Evolutionary conservation across 768 basidiomycete species (phyloP).

Genomic region (Tephrocybe sp.): DNA sequence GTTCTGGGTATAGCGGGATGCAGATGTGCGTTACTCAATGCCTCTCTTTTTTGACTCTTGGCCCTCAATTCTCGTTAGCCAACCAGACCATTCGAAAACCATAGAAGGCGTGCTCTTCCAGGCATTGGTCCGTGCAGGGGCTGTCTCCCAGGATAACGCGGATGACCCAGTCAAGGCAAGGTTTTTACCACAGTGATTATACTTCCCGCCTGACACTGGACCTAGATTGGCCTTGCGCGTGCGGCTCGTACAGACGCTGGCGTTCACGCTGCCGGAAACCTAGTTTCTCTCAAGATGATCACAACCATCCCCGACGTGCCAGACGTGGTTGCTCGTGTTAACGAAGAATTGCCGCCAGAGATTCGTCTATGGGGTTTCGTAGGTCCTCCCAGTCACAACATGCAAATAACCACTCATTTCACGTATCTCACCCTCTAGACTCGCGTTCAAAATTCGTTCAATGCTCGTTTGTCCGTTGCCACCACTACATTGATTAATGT

Average conservation of each 20-base stretch:
- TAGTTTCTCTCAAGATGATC: slow-evolving; percentile 92
- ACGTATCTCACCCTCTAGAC: slow-evolving; percentile 40
- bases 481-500: too few species aligned
- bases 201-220: neutral
- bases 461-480: slow-evolving; percentile 62
- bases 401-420: neutral
- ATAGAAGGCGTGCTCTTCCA: slow-evolving; percentile 91
- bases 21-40: slow-evolving; percentile 72
- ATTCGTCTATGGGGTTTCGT: slow-evolving; percentile 93
- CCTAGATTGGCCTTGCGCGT: slow-evolving; percentile 77
- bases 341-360: slow-evolving; percentile 85
- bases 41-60: neutral
- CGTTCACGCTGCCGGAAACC: slow-evolving; percentile 94
- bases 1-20: slow-evolving; percentile 92
- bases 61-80: slow-evolving; percentile 41
- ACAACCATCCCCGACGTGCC: slow-evolving; percentile 66
- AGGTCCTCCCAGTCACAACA: slow-evolving; percentile 30
- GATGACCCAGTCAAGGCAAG: slow-evolving; percentile 84
- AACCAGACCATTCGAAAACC: slow-evolving; percentile 67
- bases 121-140: slow-evolving; percentile 86
- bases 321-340: slow-evolving; percentile 73
- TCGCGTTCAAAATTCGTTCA: slow-evolving; percentile 80
- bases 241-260: slow-evolving; percentile 97
- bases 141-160: slow-evolving; percentile 93
- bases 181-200: neutral